Evolutionary conservation across 2,329 filamentous ascomycete genomes (phyloP).

Genomic region (Colletotrichum aenigma): DNA sequence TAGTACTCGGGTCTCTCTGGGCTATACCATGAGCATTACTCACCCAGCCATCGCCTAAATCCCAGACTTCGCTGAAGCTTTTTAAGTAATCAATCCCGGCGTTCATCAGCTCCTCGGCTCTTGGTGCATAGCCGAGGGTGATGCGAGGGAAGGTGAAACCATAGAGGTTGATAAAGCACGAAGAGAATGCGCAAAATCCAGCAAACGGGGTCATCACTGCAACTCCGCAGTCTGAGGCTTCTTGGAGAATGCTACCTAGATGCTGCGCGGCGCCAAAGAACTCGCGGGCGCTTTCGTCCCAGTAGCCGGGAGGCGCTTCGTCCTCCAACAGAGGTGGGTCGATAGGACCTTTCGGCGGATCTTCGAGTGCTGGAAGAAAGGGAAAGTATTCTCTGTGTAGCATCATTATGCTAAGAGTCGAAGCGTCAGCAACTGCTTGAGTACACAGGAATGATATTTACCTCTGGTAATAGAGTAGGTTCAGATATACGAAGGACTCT

Average conservation of each 20-base stretch:
- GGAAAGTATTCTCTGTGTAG: conserved; percentile 48
- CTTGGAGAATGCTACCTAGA: conserved; percentile 37
- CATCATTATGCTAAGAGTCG: conserved; percentile 37
- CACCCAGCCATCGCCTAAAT: conserved; percentile 32
- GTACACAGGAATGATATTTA: conserved; percentile 17
- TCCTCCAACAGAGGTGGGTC: conserved; percentile 43
- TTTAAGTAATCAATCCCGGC: conserved; percentile 30
- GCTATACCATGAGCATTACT: background rate
- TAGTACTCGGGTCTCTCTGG: background rate
- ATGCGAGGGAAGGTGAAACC: conserved; percentile 43
- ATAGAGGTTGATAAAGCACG: conserved; percentile 46
- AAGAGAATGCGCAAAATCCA: conserved; percentile 50
- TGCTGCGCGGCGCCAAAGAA: conserved; percentile 40
- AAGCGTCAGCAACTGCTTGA: background rate
- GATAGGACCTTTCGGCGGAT: conserved; percentile 39
- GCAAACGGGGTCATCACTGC: conserved; percentile 44
- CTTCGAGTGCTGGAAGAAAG: conserved; percentile 40
- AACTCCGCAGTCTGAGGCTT: conserved; percentile 38
- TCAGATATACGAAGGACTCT: conserved; percentile 46
- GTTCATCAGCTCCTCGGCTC: conserved; percentile 23
- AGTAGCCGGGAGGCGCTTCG: conserved; percentile 41
- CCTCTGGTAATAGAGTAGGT: conserved; percentile 48
- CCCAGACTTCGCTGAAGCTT: conserved; percentile 31
- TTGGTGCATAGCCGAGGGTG: conserved; percentile 37
- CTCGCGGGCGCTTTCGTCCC: conserved; percentile 39